A percentile compares a stretch with the other conserved stretches of the same genome.
Evolutionary conservation across 495 filamentous ascomycete species (phyloP).

Genomic region (Talaromyces borbonicus): DNA sequence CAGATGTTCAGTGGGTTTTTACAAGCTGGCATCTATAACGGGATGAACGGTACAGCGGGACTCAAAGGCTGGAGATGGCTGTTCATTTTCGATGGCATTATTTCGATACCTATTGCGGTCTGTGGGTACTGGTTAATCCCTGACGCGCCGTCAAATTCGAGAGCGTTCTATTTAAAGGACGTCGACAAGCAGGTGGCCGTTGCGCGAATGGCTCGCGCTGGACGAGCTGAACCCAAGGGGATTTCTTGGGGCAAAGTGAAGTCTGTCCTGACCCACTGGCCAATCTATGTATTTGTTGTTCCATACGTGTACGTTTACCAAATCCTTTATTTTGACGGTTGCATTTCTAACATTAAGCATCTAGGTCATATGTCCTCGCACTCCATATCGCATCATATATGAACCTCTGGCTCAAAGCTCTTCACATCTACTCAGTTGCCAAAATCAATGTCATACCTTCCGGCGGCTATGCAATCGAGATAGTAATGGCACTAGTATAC

Average conservation of each 20-base stretch:
- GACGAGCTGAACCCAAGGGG: slow-evolving; percentile 16
- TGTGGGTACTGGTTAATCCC: slow-evolving; percentile 18
- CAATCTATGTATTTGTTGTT: slow-evolving; percentile 7
- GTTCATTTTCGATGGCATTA: slow-evolving; percentile 40
- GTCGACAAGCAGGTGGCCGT: slow-evolving; percentile 9
- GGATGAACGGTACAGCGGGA: slow-evolving; percentile 29
- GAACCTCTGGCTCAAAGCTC: slow-evolving; percentile 26
- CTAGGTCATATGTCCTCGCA: slow-evolving; percentile 3
- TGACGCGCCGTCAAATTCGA: slow-evolving; percentile 17
- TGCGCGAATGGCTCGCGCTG: slow-evolving; percentile 34
- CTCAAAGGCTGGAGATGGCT: slow-evolving; percentile 31
- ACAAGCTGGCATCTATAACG: slow-evolving; percentile 34
- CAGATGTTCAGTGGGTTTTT: slow-evolving; percentile 42
- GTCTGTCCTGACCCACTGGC: slow-evolving; percentile 15
- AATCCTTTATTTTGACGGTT: not conserved
- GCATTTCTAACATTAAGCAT: not conserved
- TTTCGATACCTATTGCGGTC: slow-evolving; percentile 31
- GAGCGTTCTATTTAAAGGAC: slow-evolving; percentile 22
- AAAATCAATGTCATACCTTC: slow-evolving; percentile 35
- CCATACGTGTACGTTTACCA: not conserved
- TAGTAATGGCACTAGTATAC: slow-evolving; percentile 15
- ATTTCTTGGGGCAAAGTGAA: slow-evolving; percentile 11
- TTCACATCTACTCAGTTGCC: not conserved
- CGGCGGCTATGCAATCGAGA: slow-evolving; percentile 31
- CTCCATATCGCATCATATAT: slow-evolving; percentile 2